Evolutionary conservation across 2,329 filamentous ascomycete genomes (phyloP), one percentile per base, ranked within the genome.

Genomic region (Neofusicoccum parvum): DNA sequence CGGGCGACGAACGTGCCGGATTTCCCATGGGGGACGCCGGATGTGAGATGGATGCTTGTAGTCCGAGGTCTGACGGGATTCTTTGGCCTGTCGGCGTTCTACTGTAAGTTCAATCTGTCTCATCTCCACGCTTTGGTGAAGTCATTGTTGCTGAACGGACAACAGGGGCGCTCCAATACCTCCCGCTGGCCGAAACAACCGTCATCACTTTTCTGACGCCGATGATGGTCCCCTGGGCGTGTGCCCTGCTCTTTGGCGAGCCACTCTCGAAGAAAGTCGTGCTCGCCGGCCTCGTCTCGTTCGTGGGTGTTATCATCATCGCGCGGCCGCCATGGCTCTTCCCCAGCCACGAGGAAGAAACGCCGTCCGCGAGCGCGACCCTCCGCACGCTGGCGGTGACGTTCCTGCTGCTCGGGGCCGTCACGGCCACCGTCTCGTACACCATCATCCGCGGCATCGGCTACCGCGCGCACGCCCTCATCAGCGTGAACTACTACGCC

Each of bases 151-250:
- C 85, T 89, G 0, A 86, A 88, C 0, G 76, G 9, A 64, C 9
- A 15, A 23, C 63, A 82, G 81, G 87, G 71, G 88, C 86, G 5
- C 79, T 90, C 62, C 86, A 91, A 72, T 95, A 94, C 73, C 85
- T 96, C 3, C 90, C 91, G 0, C 83, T 96, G 2, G 90, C 92
- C 12, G 92, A 96, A 73, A 92, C 92, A 1, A 94, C 91, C 0
- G 92, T 96, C 36, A 89, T 96, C 56, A 94, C 91, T 9, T 97
- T 96, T 74, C 82, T 96, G 6, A 86, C 90, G 0, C 93, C 92
- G 0, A 89, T 89, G 7, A 82, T 95, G 15, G 87, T 91, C 9
- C 91, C 91, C 56, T 90, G 92, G 75, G 84, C 90, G n/a, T 95
- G 92, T 74, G 92, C 90, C 48, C 78, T 93, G 45, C 80, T 92